phyloP scores from a whole-genome alignment of 495 filamentous ascomycete genomes.

The Filosporella fistucella region DNA sequence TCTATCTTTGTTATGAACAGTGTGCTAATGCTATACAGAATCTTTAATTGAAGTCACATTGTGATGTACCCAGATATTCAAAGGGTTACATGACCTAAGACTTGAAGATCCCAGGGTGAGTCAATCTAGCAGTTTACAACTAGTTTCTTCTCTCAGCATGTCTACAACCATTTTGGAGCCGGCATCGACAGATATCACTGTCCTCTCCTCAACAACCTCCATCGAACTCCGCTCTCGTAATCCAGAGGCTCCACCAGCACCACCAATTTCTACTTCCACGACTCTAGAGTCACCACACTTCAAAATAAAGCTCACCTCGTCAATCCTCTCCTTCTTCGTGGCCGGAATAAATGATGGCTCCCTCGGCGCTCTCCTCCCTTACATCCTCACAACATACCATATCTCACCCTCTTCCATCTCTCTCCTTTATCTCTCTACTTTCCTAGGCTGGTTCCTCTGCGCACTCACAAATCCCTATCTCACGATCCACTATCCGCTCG shows the following conservation, averaged over 20 bases:
- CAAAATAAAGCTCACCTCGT: constrained; percentile 43
- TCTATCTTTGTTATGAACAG: too few species aligned
- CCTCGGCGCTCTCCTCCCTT: constrained; percentile 48
- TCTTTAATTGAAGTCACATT: too few species aligned
- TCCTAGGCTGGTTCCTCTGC: not conserved
- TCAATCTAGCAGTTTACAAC: too few species aligned
- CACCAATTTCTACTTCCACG: not conserved
- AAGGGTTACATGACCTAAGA: too few species aligned
- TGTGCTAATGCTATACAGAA: too few species aligned
- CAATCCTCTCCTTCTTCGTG: constrained; percentile 48
- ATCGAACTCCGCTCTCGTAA: not conserved
- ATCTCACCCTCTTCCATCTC: constrained; percentile 45
- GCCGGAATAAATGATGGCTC: constrained; percentile 52
- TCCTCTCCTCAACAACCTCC: too few species aligned
- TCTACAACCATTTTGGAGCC: too few species aligned
- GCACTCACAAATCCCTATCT: constrained; percentile 29
- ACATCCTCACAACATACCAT: constrained; percentile 41
- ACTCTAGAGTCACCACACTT: too few species aligned
- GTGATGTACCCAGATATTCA: too few species aligned
- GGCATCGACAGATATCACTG: too few species aligned
- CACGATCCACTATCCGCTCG: constrained; percentile 36
- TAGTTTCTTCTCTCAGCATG: too few species aligned
- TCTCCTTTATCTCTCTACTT: constrained; percentile 34
- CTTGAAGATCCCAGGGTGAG: too few species aligned
- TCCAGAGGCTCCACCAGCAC: not conserved